A percentile compares a stretch with the other conserved stretches of the same genome.
phyloP scores from a whole-genome alignment of 2,329 filamentous ascomycete genomes.

The Aspergillus tubingensis region DNA sequence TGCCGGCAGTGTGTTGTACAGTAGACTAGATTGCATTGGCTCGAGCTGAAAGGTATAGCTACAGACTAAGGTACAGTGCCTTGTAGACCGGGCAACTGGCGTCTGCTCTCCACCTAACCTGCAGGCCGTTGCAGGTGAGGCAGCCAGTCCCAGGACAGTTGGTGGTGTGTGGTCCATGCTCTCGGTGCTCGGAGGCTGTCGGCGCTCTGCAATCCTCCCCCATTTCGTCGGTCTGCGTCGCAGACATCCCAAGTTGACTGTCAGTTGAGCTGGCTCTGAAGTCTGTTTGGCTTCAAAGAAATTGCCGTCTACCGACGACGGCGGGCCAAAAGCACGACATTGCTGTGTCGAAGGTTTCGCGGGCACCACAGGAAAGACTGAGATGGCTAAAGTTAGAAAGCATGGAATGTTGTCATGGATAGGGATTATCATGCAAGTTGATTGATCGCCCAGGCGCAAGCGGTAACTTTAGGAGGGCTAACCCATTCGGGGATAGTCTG shows the following conservation, averaged over 20 bases:
- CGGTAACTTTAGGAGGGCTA: neutral
- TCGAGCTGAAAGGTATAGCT: conserved; percentile 2
- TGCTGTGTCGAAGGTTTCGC: neutral
- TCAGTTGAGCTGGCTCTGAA: neutral
- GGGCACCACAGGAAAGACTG: neutral
- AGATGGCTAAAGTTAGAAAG: conserved; percentile 4
- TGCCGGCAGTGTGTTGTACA: conserved; percentile 9
- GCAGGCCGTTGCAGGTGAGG: conserved; percentile 22
- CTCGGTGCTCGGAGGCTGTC: neutral
- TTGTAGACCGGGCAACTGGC: conserved; percentile 10
- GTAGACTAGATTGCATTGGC: conserved; percentile 1
- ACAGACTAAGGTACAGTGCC: conserved; percentile 9
- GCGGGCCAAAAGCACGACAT: neutral
- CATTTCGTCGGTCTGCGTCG: neutral
- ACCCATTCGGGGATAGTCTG: neutral
- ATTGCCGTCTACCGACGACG: neutral
- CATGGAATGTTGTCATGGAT: conserved; percentile 9
- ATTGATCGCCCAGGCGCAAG: conserved; percentile 9
- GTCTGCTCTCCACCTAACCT: conserved; percentile 13
- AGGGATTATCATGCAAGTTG: conserved; percentile 11
- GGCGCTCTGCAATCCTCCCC: neutral
- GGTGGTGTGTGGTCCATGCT: conserved; percentile 20
- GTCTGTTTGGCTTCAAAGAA: neutral
- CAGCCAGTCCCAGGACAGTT: conserved; percentile 24
- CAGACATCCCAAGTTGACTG: neutral